Evolutionary conservation across 108 stramenopile genomes (phyloP), one percentile per base, ranked within the genome.

Genomic region (Stephanodiscus triporus): DNA sequence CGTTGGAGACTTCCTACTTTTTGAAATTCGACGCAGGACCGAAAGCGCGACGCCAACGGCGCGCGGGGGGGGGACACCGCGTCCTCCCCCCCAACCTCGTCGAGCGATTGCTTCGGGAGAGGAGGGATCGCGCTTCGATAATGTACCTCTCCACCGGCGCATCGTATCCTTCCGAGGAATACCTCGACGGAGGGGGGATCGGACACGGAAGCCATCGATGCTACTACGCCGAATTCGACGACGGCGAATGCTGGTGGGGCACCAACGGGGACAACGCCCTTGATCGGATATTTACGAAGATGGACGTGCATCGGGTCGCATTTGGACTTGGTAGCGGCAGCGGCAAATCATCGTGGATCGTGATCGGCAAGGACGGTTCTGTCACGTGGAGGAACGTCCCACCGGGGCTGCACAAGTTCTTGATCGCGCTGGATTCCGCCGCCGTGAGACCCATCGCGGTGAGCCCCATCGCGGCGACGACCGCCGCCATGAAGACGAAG

Each of bases 361-460:
- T 91, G 32, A 53, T 94, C 10, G 78, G 85, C 24, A 63, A 79
- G 27, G 87, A 94, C 76, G 93, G 93, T 0, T 77, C 79, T 22
- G 85, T 81, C 13, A 88, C 78, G 22, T 94, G 88, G 86, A 89
- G 86, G 75, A 91, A 91, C 70, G 61, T 94, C 9, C 90, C 93
- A 19, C 76, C 69, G 16, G 79, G 85, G 22, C 72, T 94, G 63
- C 86, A 89, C 24, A 68, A 82, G 42, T 48, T 75, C 17, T 68
- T 94, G 68, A 67, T 78, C 43, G 47, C 53, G 45, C 38, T 86
- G 20, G 43, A 87, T 22, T 73, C 81, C 4, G 63, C 9, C 38
- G 42, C 43, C 22, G 40, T 30, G 14, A 20, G 22, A 6, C 5
- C 20, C 47, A 32, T 10, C n/a, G n/a, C n/a, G 10, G 27, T 19